Evolutionary conservation across 176 grass and related monocot genomes (phyloP), one percentile per base, ranked within the genome.

Genomic region (Dactylis glomerata): DNA sequence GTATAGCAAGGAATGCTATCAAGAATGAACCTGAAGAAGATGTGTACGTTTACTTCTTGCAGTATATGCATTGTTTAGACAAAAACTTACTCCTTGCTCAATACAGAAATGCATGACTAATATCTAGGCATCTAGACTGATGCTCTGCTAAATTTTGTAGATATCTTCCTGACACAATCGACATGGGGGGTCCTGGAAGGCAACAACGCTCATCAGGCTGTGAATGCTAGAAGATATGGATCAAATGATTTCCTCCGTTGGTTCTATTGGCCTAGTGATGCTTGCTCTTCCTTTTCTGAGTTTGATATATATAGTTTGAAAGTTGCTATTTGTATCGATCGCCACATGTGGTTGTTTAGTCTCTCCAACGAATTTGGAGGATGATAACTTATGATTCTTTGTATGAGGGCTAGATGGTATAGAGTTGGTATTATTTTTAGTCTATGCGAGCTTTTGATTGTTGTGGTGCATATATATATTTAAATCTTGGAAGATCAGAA

Each of bases 1-100:
- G 89, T 82, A 98, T 98, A 80, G 92, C 96, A 13, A 93, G 85
- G 91, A 98, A 98, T 83, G 96, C 96, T 65, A 57, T 98, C 27
- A 98, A 98, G 85, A 98, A 95, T 87, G 96, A 98, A 68, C 96
- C 91, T 55, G 93, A 98, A 85, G 96, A 98, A 78, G 96, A 98
- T 9, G 85, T 87, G 94, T 97, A 80, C 87, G 92, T 89, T 82
- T 73, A 42, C 26, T 76, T 69, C 31, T 32, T 56, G n/a, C 13
- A 44, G 44, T 45, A 5, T 16, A n/a, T 68, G 26, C 46, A 50
- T 63, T 17, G 14, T 62, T 27, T 49, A 63, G 20, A 24, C 3
- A 57, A 26, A 42, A 68, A 46, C 46, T 2, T 1, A 19, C 41
- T 68, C 32, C 23, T 71, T 52, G 20, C 37, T 66, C 5, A 36